These are phyloP conservation scores for Pelargonium cotyledonis DNA, from an alignment of 441 rosid genomes.

Conservation along the genomic window DNA sequence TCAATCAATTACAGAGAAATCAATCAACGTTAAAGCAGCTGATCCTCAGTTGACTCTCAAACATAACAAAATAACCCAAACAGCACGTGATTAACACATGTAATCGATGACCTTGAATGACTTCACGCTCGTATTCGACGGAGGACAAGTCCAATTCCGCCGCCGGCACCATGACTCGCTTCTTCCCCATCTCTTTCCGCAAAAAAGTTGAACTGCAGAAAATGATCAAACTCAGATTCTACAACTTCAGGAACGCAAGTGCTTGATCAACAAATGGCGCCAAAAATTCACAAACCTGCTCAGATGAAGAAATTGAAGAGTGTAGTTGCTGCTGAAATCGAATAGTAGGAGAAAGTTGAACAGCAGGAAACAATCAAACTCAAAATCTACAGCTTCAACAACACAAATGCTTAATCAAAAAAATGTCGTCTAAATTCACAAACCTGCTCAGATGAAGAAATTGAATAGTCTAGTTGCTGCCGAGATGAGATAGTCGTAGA, in stretches of 20 bases:
- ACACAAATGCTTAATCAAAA: too few relatives aligned
- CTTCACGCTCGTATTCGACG: slow-evolving; percentile 51
- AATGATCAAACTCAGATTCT: not conserved
- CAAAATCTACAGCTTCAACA: too few relatives aligned
- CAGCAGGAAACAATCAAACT: too few relatives aligned
- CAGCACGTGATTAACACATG: not conserved
- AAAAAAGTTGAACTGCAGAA: not conserved
- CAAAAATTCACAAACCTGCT: not conserved
- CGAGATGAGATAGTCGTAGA: too few relatives aligned
- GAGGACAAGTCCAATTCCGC: slow-evolving; percentile 48
- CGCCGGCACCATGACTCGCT: slow-evolving; percentile 51
- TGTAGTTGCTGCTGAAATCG: too few relatives aligned
- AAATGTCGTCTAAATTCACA: too few relatives aligned
- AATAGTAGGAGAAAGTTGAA: too few relatives aligned
- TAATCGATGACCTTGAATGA: slow-evolving; percentile 45
- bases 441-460: not conserved
- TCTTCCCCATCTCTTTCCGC: slow-evolving; percentile 46
- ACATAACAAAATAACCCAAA: not conserved
- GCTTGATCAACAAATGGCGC: not conserved
- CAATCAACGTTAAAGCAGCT: not conserved
- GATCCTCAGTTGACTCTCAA: not conserved
- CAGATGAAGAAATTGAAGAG: too few relatives aligned
- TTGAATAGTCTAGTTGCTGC: too few relatives aligned
- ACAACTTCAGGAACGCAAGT: not conserved
- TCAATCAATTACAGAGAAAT: not conserved